These are phyloP conservation scores for Salvia rosmarinus DNA, from an alignment of 257 asterid species.

Conservation along the genomic window DNA sequence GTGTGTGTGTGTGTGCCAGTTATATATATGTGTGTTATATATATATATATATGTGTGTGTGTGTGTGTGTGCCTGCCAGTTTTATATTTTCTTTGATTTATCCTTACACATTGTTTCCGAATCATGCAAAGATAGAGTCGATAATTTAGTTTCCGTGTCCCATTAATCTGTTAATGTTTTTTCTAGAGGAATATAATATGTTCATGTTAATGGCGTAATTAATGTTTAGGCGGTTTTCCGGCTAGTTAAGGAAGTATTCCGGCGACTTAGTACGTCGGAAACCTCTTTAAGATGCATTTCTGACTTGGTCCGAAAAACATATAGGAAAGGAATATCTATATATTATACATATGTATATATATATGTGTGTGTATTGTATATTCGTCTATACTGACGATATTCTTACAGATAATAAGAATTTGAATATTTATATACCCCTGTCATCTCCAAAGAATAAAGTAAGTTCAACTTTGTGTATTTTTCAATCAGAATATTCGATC, in stretches of 20 bases:
- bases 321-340: too few relatives aligned
- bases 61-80: too few relatives aligned
- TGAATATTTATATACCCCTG: constrained; percentile 17
- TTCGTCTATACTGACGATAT: not conserved
- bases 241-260: constrained; percentile 28
- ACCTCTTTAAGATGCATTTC: not conserved
- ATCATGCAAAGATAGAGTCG: not conserved
- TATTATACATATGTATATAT: too few relatives aligned
- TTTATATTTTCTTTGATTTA: too few relatives aligned
- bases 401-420: not conserved
- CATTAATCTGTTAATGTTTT: too few relatives aligned
- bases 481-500: not conserved
- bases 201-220: not conserved
- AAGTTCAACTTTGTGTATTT: not conserved
- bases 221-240: constrained; percentile 22
- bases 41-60: too few relatives aligned
- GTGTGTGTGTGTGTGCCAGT: too few relatives aligned
- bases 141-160: too few relatives aligned
- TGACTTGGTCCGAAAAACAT: not conserved
- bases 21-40: too few relatives aligned
- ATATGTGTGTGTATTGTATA: not conserved
- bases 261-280: constrained; percentile 26
- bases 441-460: constrained; percentile 7
- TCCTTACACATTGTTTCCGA: too few relatives aligned
- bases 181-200: too few relatives aligned